Evolutionary conservation across 768 basidiomycete species (phyloP), one percentile per base, ranked within the genome.

Genomic region (Mrakia gelida): DNA sequence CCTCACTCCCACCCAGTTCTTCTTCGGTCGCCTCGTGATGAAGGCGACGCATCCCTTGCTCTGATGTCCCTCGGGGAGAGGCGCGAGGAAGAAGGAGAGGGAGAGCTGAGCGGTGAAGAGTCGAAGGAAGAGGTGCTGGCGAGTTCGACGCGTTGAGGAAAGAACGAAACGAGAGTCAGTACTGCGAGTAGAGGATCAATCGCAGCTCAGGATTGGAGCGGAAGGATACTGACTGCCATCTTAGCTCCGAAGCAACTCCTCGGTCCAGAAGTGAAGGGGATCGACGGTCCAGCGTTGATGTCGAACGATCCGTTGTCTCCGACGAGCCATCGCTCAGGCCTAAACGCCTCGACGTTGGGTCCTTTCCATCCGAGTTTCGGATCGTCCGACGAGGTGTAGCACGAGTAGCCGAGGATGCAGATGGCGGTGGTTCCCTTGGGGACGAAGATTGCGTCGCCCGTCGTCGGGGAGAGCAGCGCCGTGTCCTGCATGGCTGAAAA

Each of bases 1-100:
- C 43, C 75, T 63, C 16, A 45, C 43, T 7, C 75, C 75, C 9
- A 76, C 75, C 63, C 63, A 76, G 49, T 76, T 76, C 52, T 68
- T 65, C 5, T 54, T 68, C 10, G 67, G 75, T 16, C 75, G n/a
- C 9, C 75, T 41, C 1, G 75, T 76, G 34, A 76, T 30, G 75
- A 76, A 67, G 0, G 65, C 65, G 18, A 43, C 30, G 68, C 65
- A 76, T 15, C 54, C 4, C 5, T 76, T 65, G 18, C 38, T 68
- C 16, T 26, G 28, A 21, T 68, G 68, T 10, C 10, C 6, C 5
- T n/a, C 26, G 4, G 75, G 68, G 18, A 76, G 63, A 15, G 65
- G 65, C 6, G 65, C 75, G 41, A 76, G 28, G 68, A 41, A 52
- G 54, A 76, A 76, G 16, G 43, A 11, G 65, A 76, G 63, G 3